Conservation (phyloP, 2,329 filamentous ascomycete species). For the Cordyceps pruinosa region DNA sequence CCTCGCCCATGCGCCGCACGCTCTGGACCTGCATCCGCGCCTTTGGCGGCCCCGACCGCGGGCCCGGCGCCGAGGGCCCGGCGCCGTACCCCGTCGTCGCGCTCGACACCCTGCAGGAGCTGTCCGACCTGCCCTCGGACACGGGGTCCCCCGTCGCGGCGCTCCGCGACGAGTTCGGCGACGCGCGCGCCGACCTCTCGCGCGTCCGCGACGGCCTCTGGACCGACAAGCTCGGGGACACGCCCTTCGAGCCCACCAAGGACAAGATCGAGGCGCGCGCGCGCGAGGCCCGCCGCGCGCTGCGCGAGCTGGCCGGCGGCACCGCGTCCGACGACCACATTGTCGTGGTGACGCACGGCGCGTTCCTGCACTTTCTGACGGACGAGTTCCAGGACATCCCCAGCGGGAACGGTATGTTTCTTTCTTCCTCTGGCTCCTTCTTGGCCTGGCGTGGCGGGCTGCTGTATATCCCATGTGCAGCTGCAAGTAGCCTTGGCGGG, state of each 20-base stretch:
- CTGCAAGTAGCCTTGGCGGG: no score
- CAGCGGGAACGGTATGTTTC: slow-evolving; percentile 32
- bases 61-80: slow-evolving; percentile 22
- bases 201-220: slow-evolving; percentile 55
- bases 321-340: slow-evolving; percentile 51
- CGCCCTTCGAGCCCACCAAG: slow-evolving; percentile 40
- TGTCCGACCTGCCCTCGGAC: slow-evolving; percentile 68
- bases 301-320: slow-evolving; percentile 39
- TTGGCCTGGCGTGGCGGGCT: no score
- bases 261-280: slow-evolving; percentile 55
- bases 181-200: slow-evolving; percentile 52
- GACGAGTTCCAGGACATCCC: slow-evolving; percentile 66
- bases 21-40: slow-evolving; percentile 67
- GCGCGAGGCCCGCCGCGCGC: slow-evolving; percentile 49
- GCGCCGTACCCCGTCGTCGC: slow-evolving; percentile 44
- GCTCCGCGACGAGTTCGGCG: slow-evolving; percentile 55
- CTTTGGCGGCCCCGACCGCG: slow-evolving; percentile 44
- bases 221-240: slow-evolving; percentile 56
- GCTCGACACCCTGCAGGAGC: slow-evolving; percentile 73
- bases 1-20: slow-evolving; percentile 75
- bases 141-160: slow-evolving; percentile 53
- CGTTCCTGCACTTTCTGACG: slow-evolving; percentile 77
- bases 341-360: slow-evolving; percentile 74
- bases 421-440: background rate
- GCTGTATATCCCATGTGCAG: no score